These are phyloP conservation scores for Solanum microdontum DNA, from an alignment of 257 asterid species.

Conservation along the genomic window DNA sequence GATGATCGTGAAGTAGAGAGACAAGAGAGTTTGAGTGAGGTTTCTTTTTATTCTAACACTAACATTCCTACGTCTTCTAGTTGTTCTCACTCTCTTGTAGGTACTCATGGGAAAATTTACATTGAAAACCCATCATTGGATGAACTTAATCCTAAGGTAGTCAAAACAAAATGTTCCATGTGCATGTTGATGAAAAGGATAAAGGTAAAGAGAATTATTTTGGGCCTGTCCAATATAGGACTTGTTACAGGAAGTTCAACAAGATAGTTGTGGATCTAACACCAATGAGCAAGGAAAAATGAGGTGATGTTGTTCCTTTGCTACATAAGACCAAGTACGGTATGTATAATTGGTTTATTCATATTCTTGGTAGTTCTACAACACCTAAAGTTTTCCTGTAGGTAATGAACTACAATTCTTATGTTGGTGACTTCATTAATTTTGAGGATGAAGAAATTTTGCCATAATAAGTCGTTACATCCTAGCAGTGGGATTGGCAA, in stretches of 20 bases:
- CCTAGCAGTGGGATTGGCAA: not conserved
- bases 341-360: not conserved
- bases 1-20: not conserved
- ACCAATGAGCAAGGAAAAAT: not conserved
- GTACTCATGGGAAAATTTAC: not conserved
- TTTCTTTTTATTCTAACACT: not conserved
- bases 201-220: not conserved
- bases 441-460: not conserved
- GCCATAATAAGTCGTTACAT: not conserved
- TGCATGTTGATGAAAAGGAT: not conserved
- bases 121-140: not conserved
- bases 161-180: not conserved
- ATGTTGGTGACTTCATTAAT: not conserved
- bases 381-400: not conserved
- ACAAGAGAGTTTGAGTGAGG: not conserved
- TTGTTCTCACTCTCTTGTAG: not conserved
- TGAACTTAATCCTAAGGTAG: not conserved
- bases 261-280: not conserved
- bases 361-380: not conserved
- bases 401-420: not conserved
- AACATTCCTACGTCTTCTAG: not conserved
- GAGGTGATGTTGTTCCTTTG: not conserved
- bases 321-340: not conserved
- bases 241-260: not conserved
- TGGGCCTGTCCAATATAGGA: not conserved